These are phyloP conservation scores for Ajuga reptans DNA, from an alignment of 305 asterid genomes.

Conservation along the genomic window DNA sequence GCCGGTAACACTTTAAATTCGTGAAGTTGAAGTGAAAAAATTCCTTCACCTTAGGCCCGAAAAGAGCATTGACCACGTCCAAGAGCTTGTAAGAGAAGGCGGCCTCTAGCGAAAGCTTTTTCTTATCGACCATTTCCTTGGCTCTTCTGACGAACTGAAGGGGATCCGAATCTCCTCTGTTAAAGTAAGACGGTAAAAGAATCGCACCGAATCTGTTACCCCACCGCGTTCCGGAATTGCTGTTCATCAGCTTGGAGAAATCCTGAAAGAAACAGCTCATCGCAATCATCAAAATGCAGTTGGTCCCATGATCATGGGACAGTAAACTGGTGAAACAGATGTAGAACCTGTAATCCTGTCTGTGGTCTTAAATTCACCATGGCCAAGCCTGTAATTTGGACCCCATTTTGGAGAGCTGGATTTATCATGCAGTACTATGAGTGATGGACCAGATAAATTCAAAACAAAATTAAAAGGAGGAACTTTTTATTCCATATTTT, in stretches of 20 bases:
- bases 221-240: conserved; percentile 29
- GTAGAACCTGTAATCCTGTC: conserved; percentile 50
- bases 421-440: not conserved
- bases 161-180: conserved; percentile 36
- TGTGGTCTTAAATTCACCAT: conserved; percentile 73
- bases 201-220: conserved; percentile 73
- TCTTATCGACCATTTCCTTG: conserved; percentile 62
- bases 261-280: conserved; percentile 32
- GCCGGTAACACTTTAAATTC: not conserved
- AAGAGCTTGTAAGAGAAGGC: conserved; percentile 45
- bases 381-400: conserved; percentile 57
- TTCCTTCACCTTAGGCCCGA: conserved; percentile 53
- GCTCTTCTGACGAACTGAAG: conserved; percentile 52
- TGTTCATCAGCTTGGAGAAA: conserved; percentile 33
- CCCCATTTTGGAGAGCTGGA: conserved; percentile 47
- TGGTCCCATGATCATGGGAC: not conserved
- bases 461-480: no score
- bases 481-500: no score
- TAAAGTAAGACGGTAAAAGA: conserved; percentile 52
- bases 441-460: no score
- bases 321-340: not conserved
- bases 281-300: not conserved
- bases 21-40: not conserved
- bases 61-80: conserved; percentile 28
- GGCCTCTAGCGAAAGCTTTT: conserved; percentile 65